Base-by-base conservation (phyloP, 305 asterid species). In the Salvia sclarea region DNA sequence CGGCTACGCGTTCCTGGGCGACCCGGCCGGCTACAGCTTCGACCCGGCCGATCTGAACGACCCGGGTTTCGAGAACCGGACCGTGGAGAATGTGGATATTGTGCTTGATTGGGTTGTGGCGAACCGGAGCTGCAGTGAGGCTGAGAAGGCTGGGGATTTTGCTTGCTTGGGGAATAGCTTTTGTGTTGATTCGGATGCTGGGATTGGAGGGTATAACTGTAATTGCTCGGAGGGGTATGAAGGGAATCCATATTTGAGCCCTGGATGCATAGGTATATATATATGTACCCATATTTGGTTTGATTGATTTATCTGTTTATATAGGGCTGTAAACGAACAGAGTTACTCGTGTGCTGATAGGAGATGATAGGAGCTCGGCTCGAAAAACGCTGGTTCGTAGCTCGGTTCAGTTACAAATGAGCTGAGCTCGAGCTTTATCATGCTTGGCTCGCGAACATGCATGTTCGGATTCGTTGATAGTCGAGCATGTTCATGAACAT, bases 1-100 rank as follows among this genome's bases (percentile, higher is more conserved):
- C 49, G 74, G 82, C 1, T 81, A 83, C 54, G 79, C 85, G 1
- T 88, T 88, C 67, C 79, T 88, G 6, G 92, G 80, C 5, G 92
- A 88, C 40, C 71, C 70, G 12, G 40, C 63, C 3, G 66, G 65
- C n/a, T 83, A 57, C 35, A 53, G 9, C 0, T 83, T 83, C 47
- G 17, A 44, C 0, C 22, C 70, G 3, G 44, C 69, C 10, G 89
- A 84, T 45, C 41, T 84, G 2, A 33, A 18, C 4, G 79, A 75
- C 43, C 17, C 33, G 8, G 44, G 16, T 5, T 54, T 72, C 12
- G 25, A 24, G 58, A 69, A 54, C 12, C n/a, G 48, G 43, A 76
- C 71, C 8, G 30, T 14, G 0, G 65, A 62, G 2, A 72, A 14
- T 53, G 82, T 81, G 22, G 78, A 81, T 0, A 4, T 84, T 6